phyloP scores from a whole-genome alignment of 1,284 basidiomycete species.

The Cystobasidium sp. region DNA sequence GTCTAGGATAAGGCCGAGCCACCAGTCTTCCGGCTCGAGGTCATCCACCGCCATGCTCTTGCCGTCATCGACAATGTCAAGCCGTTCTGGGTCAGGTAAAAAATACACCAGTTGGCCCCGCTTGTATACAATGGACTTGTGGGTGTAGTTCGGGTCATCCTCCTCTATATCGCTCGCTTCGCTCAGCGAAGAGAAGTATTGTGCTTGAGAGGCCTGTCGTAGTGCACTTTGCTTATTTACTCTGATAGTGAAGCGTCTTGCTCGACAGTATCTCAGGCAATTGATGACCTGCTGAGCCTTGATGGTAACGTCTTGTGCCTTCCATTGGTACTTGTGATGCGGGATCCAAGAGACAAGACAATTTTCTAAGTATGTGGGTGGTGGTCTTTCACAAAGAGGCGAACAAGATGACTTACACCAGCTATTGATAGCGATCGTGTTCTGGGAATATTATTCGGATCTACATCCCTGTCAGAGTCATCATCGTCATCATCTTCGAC shows the following conservation, averaged over 20 bases:
- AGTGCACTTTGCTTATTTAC: not conserved
- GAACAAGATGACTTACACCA: not conserved
- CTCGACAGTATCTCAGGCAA: not conserved
- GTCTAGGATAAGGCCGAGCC: slow-evolving; percentile 20
- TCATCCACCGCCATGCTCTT: not conserved
- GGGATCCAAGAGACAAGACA: not conserved
- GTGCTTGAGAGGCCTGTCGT: not conserved
- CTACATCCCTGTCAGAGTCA: not conserved
- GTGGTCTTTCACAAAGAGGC: not conserved
- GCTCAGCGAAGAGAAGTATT: not conserved
- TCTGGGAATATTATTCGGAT: not conserved
- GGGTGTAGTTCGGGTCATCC: not conserved
- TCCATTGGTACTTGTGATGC: slow-evolving; percentile 11
- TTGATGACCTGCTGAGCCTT: not conserved
- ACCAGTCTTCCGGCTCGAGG: slow-evolving; percentile 8
- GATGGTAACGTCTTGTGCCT: slow-evolving; percentile 9
- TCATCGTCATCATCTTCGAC: slow-evolving; percentile 9
- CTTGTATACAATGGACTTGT: not conserved
- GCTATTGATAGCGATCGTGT: slow-evolving; percentile 16
- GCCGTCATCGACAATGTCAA: not conserved
- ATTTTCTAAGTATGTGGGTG: not conserved
- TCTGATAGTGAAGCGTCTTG: not conserved
- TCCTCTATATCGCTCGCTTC: not conserved
- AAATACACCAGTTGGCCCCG: slow-evolving; percentile 19
- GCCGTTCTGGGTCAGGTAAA: slow-evolving; percentile 13